These are phyloP conservation scores for Priceomyces castillae DNA, from an alignment of 805 yeast species.

Conservation along the genomic window DNA sequence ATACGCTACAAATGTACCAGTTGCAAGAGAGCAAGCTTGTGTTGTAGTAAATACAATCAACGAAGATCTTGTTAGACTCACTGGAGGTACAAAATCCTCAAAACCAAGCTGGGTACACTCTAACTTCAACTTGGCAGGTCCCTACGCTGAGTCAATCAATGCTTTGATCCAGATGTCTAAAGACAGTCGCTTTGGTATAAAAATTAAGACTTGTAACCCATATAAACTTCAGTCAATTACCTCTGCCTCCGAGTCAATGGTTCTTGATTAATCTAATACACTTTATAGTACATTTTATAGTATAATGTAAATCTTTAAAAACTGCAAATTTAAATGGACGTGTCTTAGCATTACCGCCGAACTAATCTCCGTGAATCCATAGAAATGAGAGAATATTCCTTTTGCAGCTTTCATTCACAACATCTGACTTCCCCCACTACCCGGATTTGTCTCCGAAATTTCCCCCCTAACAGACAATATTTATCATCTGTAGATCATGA, in stretches of 20 bases:
- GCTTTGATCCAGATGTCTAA: conserved; percentile 58
- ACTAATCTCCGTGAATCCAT: too few relatives aligned
- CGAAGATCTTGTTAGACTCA: conserved; percentile 67
- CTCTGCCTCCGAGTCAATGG: conserved; percentile 14
- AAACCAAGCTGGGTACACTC: conserved; percentile 90
- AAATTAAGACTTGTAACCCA: conserved; percentile 61
- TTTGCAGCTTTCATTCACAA: too few relatives aligned
- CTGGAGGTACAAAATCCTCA: conserved; percentile 71
- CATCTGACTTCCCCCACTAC: too few relatives aligned
- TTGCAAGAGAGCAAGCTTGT: conserved; percentile 79
- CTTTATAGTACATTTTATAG: background rate
- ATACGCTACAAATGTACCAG: conserved; percentile 50
- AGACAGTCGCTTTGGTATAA: conserved; percentile 69
- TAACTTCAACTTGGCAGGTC: conserved; percentile 56
- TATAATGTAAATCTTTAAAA: background rate
- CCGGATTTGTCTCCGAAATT: too few relatives aligned
- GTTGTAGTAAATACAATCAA: conserved; percentile 44
- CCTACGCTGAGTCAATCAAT: conserved; percentile 43
- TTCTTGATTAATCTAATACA: conserved; percentile 13
- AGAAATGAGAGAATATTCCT: too few relatives aligned
- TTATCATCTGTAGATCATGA: too few relatives aligned
- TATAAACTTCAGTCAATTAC: conserved; percentile 31
- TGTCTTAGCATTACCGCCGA: too few relatives aligned
- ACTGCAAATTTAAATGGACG: too few relatives aligned
- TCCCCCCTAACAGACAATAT: too few relatives aligned